Evolutionary conservation across 1,284 basidiomycete species (phyloP).

Genomic region (Spongiforma sp.): DNA sequence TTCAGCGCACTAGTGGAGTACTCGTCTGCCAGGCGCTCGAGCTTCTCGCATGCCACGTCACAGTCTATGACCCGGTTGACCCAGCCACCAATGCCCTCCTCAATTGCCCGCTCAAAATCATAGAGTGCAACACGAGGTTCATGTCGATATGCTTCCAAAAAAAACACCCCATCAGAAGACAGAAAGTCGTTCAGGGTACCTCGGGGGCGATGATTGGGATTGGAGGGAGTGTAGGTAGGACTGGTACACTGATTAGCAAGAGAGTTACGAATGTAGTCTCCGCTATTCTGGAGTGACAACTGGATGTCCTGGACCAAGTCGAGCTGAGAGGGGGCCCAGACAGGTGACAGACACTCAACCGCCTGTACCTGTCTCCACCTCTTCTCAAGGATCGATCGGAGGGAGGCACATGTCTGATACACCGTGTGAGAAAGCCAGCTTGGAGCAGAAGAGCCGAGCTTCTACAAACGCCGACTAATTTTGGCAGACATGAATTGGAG

Average conservation of each 20-base stretch:
- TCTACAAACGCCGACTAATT: constrained; percentile 41
- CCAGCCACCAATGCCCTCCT: constrained; percentile 39
- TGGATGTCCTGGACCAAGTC: constrained; percentile 34
- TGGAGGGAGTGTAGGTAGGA: constrained; percentile 13
- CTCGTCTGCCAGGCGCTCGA: constrained; percentile 32
- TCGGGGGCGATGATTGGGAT: constrained; percentile 11
- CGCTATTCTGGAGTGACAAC: constrained; percentile 36
- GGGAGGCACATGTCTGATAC: constrained; percentile 15
- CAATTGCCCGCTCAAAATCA: constrained; percentile 43
- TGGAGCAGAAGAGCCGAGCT: constrained; percentile 36
- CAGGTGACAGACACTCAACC: constrained; percentile 21
- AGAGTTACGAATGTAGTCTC: constrained; percentile 29
- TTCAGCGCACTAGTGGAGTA: constrained; percentile 37
- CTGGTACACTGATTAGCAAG: constrained; percentile 4
- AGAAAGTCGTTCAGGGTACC: constrained; percentile 30
- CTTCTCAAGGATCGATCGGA: constrained; percentile 20
- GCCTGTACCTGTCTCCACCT: constrained; percentile 21
- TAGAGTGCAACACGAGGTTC: constrained; percentile 32
- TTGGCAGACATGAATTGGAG: constrained; percentile 39
- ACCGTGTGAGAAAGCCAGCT: constrained; percentile 22
- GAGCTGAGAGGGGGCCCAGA: constrained; percentile 34
- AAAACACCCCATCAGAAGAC: constrained; percentile 20
- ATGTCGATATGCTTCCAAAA: constrained; percentile 12
- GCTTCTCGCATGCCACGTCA: constrained; percentile 16
- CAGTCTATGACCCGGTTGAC: constrained; percentile 19